phyloP scores from a whole-genome alignment of 1,284 basidiomycete genomes.

The Puccinia triticina region DNA sequence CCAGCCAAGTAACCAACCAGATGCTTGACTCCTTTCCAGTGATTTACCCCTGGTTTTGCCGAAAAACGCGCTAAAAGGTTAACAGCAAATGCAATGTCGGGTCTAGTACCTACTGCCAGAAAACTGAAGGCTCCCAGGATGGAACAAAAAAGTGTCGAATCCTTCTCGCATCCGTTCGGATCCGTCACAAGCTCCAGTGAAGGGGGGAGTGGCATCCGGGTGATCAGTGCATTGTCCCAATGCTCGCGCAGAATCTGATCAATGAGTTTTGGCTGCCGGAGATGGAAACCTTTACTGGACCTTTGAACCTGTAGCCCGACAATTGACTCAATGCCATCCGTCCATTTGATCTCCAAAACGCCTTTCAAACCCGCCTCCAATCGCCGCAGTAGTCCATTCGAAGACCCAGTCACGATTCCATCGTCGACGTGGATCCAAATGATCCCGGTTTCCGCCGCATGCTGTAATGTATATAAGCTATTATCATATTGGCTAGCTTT shows the following conservation, averaged over 20 bases:
- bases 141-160: neutral
- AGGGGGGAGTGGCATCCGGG: neutral
- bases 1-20: neutral
- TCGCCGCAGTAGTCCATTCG: neutral
- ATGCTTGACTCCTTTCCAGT: neutral
- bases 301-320: neutral
- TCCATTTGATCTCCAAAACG: slow-evolving; percentile 11
- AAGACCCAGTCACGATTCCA: neutral
- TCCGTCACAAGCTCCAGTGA: neutral
- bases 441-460: neutral
- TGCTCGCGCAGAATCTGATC: neutral
- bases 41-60: neutral
- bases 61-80: neutral
- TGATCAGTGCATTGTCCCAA: neutral
- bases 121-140: neutral
- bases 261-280: neutral
- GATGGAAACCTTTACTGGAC: neutral
- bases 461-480: neutral
- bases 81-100: neutral
- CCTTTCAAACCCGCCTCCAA: neutral
- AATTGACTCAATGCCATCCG: neutral
- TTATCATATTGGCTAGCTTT: neutral
- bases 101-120: neutral
- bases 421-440: slow-evolving; percentile 39
- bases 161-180: neutral